phyloP scores from a whole-genome alignment of 371 early-diverging fungal species.

The Nosema muscidifuracis region DNA sequence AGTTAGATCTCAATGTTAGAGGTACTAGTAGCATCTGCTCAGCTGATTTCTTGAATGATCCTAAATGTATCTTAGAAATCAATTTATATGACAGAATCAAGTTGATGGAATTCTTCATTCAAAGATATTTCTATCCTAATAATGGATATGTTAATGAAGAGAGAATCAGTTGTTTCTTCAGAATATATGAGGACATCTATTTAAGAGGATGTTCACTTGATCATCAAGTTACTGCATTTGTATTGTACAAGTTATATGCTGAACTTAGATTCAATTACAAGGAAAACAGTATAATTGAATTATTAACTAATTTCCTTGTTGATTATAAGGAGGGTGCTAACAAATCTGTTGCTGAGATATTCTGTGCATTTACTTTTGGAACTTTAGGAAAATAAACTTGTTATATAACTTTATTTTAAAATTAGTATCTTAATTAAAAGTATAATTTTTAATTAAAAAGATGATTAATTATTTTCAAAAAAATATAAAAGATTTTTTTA shows the following conservation, averaged over 20 bases:
- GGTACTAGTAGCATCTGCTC: not conserved
- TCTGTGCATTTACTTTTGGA: conserved; percentile 6
- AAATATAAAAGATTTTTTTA: too few species aligned
- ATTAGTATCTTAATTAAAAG: not conserved
- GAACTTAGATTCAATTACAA: not conserved
- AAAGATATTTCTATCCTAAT: not conserved
- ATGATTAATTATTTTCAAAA: too few species aligned
- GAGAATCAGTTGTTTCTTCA: not conserved
- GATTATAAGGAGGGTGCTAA: not conserved
- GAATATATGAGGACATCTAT: not conserved
- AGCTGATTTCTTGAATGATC: not conserved
- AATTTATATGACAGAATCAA: not conserved
- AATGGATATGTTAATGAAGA: not conserved
- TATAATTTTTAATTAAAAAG: too few species aligned
- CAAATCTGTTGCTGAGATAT: not conserved
- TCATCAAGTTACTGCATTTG: not conserved
- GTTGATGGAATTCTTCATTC: not conserved
- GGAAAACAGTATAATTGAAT: not conserved
- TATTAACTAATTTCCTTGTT: not conserved
- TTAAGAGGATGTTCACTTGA: not conserved
- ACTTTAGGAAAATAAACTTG: not conserved
- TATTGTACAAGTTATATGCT: not conserved
- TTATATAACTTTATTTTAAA: not conserved
- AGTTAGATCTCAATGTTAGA: not conserved
- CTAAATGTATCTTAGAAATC: not conserved